These are phyloP conservation scores for Stemphylium lycopersici DNA, from an alignment of 2,329 filamentous ascomycete species.

Conservation along the genomic window DNA sequence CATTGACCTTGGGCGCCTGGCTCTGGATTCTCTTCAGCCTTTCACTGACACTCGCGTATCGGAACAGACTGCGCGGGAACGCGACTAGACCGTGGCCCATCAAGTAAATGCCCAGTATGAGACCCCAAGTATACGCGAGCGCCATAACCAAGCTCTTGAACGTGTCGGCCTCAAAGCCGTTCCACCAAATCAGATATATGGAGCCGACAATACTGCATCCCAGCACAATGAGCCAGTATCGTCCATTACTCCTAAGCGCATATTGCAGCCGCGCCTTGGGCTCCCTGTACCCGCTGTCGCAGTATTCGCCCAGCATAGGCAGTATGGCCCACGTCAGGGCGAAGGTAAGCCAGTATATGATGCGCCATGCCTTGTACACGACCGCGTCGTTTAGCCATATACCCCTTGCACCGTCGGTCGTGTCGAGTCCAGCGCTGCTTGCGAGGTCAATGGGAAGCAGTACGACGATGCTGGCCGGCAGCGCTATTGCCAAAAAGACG, in stretches of 20 bases:
- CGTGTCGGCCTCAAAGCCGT: constrained; percentile 72
- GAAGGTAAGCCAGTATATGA: constrained; percentile 97
- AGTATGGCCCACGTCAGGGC: constrained; percentile 93
- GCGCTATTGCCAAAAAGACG: constrained; percentile 93
- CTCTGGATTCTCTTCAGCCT: constrained; percentile 76
- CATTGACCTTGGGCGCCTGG: constrained; percentile 80
- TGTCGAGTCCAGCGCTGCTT: constrained; percentile 74
- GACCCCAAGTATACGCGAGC: constrained; percentile 89
- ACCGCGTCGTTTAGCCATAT: constrained; percentile 85
- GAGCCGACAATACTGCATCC: constrained; percentile 73
- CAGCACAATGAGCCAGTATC: constrained; percentile 84
- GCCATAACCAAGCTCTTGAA: constrained; percentile 91
- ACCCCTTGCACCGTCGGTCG: constrained; percentile 71
- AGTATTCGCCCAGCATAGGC: constrained; percentile 90
- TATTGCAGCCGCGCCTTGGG: constrained; percentile 81
- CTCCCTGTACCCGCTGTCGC: constrained; percentile 90
- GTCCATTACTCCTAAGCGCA: constrained; percentile 83
- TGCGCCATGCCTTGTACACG: constrained; percentile 87
- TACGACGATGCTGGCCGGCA: constrained; percentile 88
- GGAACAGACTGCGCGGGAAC: constrained; percentile 80
- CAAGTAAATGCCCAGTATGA: constrained; percentile 90
- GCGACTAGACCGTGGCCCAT: constrained; percentile 98
- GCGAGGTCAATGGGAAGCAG: constrained; percentile 96
- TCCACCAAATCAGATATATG: constrained; percentile 81
- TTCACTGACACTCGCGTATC: constrained; percentile 77